Evolutionary conservation across 2,329 filamentous ascomycete species (phyloP), one percentile per base, ranked within the genome.

Genomic region (Penicillium crustosum): DNA sequence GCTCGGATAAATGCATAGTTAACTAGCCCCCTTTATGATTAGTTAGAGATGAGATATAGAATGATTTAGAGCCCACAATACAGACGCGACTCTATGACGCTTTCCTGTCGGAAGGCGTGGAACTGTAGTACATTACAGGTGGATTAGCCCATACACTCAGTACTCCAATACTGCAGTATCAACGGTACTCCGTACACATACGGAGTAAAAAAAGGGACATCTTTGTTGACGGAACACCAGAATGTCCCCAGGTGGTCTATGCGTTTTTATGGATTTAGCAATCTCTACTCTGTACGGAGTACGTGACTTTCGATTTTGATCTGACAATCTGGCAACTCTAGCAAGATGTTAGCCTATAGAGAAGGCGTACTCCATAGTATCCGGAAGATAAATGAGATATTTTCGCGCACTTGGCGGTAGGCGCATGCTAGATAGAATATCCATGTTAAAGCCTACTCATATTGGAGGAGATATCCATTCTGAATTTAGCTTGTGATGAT

Each of bases 51-150:
- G 23, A 50, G 23, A 29, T 39, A 53, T 35, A 13, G 21, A 45
- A 33, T 39, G 12, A 53, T 29, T 45, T 38, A 9, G 6, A 29
- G 42, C n/a, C 17, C n/a, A 27, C 12, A 48, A 52, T 47, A 45
- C 47, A 41, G 21, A 42, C 39, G 48, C 39, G 33, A 61, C 49
- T 64, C 61, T 59, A 64, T 63, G 62, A 60, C 62, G 60, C 57
- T 45, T 33, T 47, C 41, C 59, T 49, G 25, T 55, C 44, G 52
- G 42, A 54, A 54, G 42, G 19, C 43, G 33, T 54, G 52, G 52
- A 54, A 49, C 35, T 48, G 29, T 48, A 48, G 45, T 25, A 54
- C 36, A 41, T 55, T 55, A 55, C 52, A 13, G 27, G 33, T 53
- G 50, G 41, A 33, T 53, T 53, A 23, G 12, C 21, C 23, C 35